phyloP scores from a whole-genome alignment of 1,284 basidiomycete genomes.

The Wallemia ichthyophaga region DNA sequence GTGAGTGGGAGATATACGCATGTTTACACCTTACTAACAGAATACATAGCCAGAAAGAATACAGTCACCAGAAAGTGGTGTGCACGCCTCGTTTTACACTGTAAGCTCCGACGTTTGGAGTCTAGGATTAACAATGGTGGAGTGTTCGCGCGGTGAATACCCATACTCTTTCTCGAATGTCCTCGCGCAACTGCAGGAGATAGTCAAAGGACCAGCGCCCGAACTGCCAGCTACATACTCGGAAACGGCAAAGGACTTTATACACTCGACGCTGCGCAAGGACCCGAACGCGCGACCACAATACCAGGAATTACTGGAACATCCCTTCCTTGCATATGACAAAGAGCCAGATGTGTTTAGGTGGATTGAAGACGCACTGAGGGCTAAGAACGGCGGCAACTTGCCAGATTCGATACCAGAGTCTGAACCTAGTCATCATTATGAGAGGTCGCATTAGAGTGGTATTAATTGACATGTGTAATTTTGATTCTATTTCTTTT shows the following conservation, averaged over 20 bases:
- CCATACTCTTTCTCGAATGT: slow-evolving; percentile 94
- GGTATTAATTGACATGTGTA: neutral
- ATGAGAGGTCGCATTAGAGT: neutral
- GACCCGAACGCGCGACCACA: slow-evolving; percentile 11
- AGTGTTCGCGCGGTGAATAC: slow-evolving; percentile 69
- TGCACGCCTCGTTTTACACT: slow-evolving; percentile 65
- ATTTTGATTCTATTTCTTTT: neutral
- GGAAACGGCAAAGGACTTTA: slow-evolving; percentile 8
- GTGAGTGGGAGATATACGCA: slow-evolving; percentile 21
- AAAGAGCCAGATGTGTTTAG: slow-evolving; percentile 6
- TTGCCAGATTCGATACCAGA: neutral
- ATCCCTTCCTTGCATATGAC: slow-evolving; percentile 11
- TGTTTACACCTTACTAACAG: neutral
- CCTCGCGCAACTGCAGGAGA: slow-evolving; percentile 80
- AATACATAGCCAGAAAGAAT: slow-evolving; percentile 56
- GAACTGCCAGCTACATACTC: slow-evolving; percentile 28
- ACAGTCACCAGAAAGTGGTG: slow-evolving; percentile 49
- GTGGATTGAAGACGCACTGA: neutral
- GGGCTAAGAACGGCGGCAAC: neutral
- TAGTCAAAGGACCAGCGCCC: slow-evolving; percentile 79
- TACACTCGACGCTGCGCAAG: slow-evolving; percentile 13
- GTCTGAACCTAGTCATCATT: neutral
- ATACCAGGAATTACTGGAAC: slow-evolving; percentile 13
- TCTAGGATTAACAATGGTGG: slow-evolving; percentile 79
- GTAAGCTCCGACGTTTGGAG: slow-evolving; percentile 97